These are phyloP conservation scores for Debaryomyces subglobosus DNA, from an alignment of 1,139 yeast species.

Conservation along the genomic window DNA sequence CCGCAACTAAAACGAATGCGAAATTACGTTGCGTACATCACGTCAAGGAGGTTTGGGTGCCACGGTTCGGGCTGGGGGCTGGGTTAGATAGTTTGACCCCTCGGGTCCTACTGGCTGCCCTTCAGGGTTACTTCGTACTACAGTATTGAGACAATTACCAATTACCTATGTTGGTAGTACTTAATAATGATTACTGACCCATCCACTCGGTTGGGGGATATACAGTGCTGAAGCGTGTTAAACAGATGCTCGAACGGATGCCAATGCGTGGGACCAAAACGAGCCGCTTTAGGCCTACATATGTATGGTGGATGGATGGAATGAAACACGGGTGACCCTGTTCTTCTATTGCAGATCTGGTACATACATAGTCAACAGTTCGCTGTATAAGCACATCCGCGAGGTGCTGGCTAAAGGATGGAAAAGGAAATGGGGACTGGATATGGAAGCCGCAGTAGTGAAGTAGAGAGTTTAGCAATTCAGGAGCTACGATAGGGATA, in stretches of 20 bases:
- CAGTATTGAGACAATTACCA: too few species aligned
- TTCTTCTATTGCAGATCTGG: constrained; percentile 1
- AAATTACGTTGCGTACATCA: constrained; percentile 3
- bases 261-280: background rate
- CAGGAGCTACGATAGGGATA: background rate
- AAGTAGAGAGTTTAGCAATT: background rate
- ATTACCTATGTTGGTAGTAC: too few species aligned
- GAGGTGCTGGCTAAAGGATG: background rate
- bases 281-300: background rate
- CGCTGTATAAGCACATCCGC: background rate
- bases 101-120: too few species aligned
- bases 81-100: background rate
- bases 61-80: constrained; percentile 2
- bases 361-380: background rate
- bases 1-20: constrained; percentile 8
- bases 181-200: too few species aligned
- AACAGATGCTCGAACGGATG: background rate
- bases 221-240: background rate
- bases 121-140: too few species aligned
- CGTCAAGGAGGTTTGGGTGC: constrained; percentile 3
- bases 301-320: constrained; percentile 2
- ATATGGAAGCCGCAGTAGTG: background rate
- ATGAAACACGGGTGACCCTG: constrained; percentile 5
- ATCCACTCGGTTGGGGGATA: background rate
- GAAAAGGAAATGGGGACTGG: background rate